Conservation (phyloP, 345 rosid species). For the Linum tenue region DNA sequence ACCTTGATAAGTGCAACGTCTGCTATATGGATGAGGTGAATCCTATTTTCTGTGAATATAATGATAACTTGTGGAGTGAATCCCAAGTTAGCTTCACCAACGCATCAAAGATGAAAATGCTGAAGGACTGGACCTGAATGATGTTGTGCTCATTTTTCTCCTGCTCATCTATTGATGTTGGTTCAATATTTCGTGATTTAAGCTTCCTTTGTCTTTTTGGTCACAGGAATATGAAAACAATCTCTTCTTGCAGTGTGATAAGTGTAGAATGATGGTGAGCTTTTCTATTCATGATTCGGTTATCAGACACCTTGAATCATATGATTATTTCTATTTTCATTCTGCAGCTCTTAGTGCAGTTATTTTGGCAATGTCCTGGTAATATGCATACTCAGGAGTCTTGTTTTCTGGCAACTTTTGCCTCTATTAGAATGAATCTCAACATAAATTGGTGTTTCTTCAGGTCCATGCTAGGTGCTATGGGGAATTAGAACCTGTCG, state of each 20-base stretch:
- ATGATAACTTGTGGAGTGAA: background rate
- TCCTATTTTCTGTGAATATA: background rate
- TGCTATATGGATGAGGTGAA: constrained; percentile 97
- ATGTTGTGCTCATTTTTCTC: background rate
- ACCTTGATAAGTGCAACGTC: constrained; percentile 93
- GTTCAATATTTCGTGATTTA: background rate
- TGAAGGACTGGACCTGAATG: background rate
- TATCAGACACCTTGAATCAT: background rate
- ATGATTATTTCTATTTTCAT: too few species aligned
- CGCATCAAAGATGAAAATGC: background rate
- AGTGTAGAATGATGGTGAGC: constrained; percentile 97
- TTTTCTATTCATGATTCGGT: constrained; percentile 8
- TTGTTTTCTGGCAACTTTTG: background rate
- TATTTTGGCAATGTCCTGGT: background rate
- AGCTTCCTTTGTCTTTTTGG: constrained; percentile 10
- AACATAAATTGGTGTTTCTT: constrained; percentile 10
- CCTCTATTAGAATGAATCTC: background rate
- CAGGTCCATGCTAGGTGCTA: constrained; percentile 97
- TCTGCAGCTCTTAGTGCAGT: background rate
- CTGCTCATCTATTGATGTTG: background rate
- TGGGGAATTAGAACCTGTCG: constrained; percentile 83
- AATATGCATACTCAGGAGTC: background rate
- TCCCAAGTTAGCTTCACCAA: background rate
- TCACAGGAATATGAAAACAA: constrained; percentile 87
- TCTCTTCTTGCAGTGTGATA: constrained; percentile 93